A percentile compares a stretch with the other conserved stretches of the same genome.
These are phyloP conservation scores for Lactifluus piperatus DNA, from an alignment of 768 basidiomycete species.

Conservation along the genomic window DNA sequence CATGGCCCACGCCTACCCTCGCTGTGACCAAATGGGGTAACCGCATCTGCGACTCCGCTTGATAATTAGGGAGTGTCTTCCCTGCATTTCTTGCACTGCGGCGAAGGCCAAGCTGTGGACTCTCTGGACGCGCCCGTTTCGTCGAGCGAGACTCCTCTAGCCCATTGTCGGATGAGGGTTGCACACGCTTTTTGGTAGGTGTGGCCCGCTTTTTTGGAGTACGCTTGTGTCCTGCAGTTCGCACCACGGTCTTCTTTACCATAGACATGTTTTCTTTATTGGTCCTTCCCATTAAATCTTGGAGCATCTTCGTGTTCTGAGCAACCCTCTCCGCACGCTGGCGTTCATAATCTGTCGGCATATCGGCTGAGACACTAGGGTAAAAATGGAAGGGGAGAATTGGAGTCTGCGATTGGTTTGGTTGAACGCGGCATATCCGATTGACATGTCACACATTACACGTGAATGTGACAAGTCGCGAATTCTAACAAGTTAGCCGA, in stretches of 20 bases:
- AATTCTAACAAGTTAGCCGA: too few relatives aligned
- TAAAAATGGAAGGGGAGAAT: neutral
- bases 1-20: constrained; percentile 22
- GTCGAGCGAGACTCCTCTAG: neutral
- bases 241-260: neutral
- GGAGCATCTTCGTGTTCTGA: constrained; percentile 3
- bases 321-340: constrained; percentile 1
- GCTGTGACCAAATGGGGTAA: constrained; percentile 7
- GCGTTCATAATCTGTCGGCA: constrained; percentile 17
- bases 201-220: neutral
- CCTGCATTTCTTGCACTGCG: constrained; percentile 61
- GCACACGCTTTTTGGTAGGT: neutral
- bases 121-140: constrained; percentile 3
- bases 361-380: neutral
- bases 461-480: constrained; percentile 14
- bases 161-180: neutral
- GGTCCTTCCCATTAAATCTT: neutral
- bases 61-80: constrained; percentile 45
- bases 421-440: too few relatives aligned
- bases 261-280: neutral
- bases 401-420: neutral
- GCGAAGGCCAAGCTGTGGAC: constrained; percentile 32
- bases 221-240: neutral
- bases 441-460: constrained; percentile 3
- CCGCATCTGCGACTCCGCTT: constrained; percentile 26